Evolutionary conservation across 352 stramenopile genomes (phyloP), one percentile per base, ranked within the genome.

Genomic region (Peronospora belbahrii): DNA sequence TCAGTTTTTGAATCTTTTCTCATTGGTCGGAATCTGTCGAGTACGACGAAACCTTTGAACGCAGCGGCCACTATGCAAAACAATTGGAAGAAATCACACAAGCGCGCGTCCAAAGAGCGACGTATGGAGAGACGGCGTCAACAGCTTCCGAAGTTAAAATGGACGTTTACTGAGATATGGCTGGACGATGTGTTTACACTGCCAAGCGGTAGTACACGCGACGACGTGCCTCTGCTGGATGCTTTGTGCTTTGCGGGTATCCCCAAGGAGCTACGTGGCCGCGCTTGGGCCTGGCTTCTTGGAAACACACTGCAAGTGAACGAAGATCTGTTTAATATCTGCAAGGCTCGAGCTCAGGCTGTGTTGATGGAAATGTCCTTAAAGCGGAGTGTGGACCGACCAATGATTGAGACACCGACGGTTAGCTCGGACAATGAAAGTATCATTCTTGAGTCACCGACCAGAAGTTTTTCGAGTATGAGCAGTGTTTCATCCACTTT

Each of bases 241-340:
- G 74, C 69, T 14, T 50, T 93, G 2, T 91, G 79, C 51, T 88
- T 89, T 53, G 74, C 71, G 0, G 82, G 82, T 0, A 87, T 93
- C 14, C 82, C 82, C 2, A 94, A 94, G 46, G 77, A 94, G 42
- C 38, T 91, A 7, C 73, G 82, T 27, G 82, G 82, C 3, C 79
- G 82, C 10, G 82, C 69, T 36, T 94, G 82, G 82, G 67, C 75
- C 7, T 88, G 74, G 67, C 50, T 89, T 8, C 61, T 94, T 6
- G 82, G 82, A 28, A 94, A 94, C 42, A 79, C 66, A 6, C 59
- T 94, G 7, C 82, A 90, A 62, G 74, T 94, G 24, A 94, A 89
- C 31, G 71, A 94, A 59, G 72, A 94, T 15, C 52, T 94, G 15
- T 94, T 90, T 44, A 65, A 65, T 3, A 91, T 94, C 38, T 94